These are phyloP conservation scores for Botrytis squamosa DNA, from an alignment of 2,329 filamentous ascomycete species.

Conservation along the genomic window DNA sequence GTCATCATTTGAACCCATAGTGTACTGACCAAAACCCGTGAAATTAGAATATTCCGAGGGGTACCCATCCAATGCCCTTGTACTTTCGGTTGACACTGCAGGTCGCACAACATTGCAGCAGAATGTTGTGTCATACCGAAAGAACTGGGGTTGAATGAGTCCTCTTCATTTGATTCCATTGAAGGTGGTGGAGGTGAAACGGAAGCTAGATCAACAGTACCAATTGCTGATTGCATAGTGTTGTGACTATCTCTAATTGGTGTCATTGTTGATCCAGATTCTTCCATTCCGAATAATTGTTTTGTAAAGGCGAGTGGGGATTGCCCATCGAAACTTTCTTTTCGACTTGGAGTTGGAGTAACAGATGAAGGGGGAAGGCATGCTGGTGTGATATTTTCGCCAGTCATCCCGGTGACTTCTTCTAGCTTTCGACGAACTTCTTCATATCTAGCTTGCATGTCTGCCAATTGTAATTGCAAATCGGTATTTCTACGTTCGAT, in stretches of 20 bases:
- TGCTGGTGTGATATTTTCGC: conserved; percentile 29
- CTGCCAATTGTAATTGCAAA: conserved; percentile 59
- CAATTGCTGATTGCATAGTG: conserved; percentile 34
- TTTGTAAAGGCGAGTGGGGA: conserved; percentile 56
- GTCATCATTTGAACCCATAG: conserved; percentile 61
- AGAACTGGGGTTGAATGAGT: conserved; percentile 39
- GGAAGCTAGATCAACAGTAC: conserved; percentile 61
- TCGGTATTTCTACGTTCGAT: conserved; percentile 72
- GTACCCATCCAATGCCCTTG: conserved; percentile 39
- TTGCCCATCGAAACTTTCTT: conserved; percentile 40
- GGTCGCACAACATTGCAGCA: conserved; percentile 99
- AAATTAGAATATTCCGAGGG: conserved; percentile 51
- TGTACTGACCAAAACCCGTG: conserved; percentile 50
- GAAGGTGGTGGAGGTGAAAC: conserved; percentile 49
- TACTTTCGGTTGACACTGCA: conserved; percentile 95
- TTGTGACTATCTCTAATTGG: conserved; percentile 37
- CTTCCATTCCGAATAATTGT: conserved; percentile 54
- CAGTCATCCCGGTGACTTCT: conserved; percentile 32
- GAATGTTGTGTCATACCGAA: conserved; percentile 99
- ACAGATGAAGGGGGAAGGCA: conserved; percentile 46
- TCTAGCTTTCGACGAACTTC: conserved; percentile 34
- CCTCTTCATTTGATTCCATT: conserved; percentile 52
- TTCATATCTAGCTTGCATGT: conserved; percentile 36
- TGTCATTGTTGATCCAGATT: conserved; percentile 27
- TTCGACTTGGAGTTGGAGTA: conserved; percentile 46